These are phyloP conservation scores for Rachicladosporium sp. DNA, from an alignment of 2,329 filamentous ascomycete species.

Conservation along the genomic window DNA sequence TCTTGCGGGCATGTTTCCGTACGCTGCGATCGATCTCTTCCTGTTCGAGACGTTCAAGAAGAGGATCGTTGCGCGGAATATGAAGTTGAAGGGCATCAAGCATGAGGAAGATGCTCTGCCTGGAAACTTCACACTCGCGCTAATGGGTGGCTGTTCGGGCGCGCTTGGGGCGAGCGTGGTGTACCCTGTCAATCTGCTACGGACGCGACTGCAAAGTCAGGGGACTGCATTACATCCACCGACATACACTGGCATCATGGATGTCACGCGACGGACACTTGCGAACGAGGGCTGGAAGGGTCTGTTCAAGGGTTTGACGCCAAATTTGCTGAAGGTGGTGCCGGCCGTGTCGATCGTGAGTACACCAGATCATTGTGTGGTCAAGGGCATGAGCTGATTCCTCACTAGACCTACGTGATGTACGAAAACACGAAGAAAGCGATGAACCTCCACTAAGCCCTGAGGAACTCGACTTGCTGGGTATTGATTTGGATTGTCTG, in stretches of 20 bases:
- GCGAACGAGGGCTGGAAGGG: slow-evolving; percentile 72
- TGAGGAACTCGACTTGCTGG: too few species aligned
- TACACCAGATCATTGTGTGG: not conserved
- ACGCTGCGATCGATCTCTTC: slow-evolving; percentile 89
- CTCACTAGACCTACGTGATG: slow-evolving; percentile 56
- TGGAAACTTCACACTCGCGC: slow-evolving; percentile 71
- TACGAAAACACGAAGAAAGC: slow-evolving; percentile 81
- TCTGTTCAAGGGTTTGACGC: slow-evolving; percentile 87
- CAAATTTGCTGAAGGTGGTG: slow-evolving; percentile 90
- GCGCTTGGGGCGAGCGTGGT: slow-evolving; percentile 88
- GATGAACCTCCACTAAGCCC: slow-evolving; percentile 30
- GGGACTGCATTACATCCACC: slow-evolving; percentile 48
- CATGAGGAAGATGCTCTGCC: slow-evolving; percentile 70
- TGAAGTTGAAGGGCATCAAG: slow-evolving; percentile 55
- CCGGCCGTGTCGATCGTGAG: slow-evolving; percentile 74
- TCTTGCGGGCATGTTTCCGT: slow-evolving; percentile 91
- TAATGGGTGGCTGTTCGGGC: slow-evolving; percentile 82
- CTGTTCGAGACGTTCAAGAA: slow-evolving; percentile 90
- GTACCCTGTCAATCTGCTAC: slow-evolving; percentile 86
- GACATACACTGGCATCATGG: slow-evolving; percentile 81
- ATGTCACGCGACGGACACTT: slow-evolving; percentile 75
- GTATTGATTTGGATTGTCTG: too few species aligned
- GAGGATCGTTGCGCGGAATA: slow-evolving; percentile 56
- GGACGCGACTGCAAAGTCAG: slow-evolving; percentile 53
- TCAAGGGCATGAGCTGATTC: not conserved